Base-by-base conservation (phyloP, 2,329 filamentous ascomycete genomes). In the Chrysosporium queenslandicum region DNA sequence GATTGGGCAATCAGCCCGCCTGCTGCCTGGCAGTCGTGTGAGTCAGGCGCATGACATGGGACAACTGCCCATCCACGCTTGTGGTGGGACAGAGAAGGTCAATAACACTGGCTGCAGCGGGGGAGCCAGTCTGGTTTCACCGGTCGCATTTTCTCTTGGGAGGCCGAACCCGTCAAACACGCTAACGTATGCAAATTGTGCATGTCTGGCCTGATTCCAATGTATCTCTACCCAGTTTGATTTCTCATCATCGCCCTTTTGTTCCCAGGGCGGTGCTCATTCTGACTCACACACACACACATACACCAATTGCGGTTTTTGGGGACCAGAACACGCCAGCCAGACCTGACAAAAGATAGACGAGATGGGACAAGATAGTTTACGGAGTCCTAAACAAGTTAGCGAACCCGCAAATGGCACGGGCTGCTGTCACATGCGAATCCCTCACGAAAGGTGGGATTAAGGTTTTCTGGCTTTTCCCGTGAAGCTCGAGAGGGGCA, bases 1-100 rank as follows among this genome's bases (percentile, higher is more conserved):
- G 8, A 43, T 25, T 43, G 20, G 40, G 36, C 36, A 3, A 39
- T 39, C 6, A 6, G 6, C 32, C 32, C 32, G 12, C 12, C 3
- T 29, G 21, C 5, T n/a, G 21, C 14, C 9, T 25, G 16, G 6
- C 7, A 30, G 42, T 46, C 43, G 43, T 46, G 43, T 46, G 43
- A 46, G 43, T 46, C 30, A 46, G 43, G 43, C 43, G 43, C 43
- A 46, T 46, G 43, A 46, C 30, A 36, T 36, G 43, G 36, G 20
- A 46, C 42, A 46, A 18, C 16, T 18, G n/a, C 34, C n/a, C n/a
- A 41, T 29, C 41, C 25, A 2, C 41, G 16, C 41, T 29, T 21
- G 2, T 29, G 5, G 27, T 5, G 27, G 27, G 9, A 29, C 21
- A n/a, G n/a, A n/a, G n/a, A n/a, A n/a, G n/a, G n/a, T n/a, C n/a